These are phyloP conservation scores for Didymellaceae sp. DNA, from an alignment of 2,329 filamentous ascomycete genomes.

Conservation along the genomic window DNA sequence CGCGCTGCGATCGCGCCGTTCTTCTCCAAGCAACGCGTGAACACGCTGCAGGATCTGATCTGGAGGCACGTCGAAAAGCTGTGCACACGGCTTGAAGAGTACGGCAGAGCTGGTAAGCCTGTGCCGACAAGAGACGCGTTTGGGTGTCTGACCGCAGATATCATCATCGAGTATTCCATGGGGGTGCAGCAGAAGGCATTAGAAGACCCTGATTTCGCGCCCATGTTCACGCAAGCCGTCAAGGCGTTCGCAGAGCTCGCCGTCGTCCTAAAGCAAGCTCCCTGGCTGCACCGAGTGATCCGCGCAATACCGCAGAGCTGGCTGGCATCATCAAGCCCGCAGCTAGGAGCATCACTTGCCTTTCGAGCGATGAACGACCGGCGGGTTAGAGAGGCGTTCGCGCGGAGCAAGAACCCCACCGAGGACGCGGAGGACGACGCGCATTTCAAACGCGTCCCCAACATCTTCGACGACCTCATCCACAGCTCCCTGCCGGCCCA, in stretches of 20 bases:
- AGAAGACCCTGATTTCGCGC: not conserved
- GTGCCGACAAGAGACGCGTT: not conserved
- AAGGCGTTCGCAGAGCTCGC: not conserved
- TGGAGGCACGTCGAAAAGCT: constrained; percentile 8
- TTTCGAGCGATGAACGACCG: not conserved
- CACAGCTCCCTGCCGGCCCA: not conserved
- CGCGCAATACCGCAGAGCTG: not conserved
- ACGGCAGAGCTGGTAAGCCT: not conserved
- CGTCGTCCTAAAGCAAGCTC: not conserved
- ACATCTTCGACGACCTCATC: constrained; percentile 7
- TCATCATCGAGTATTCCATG: constrained; percentile 10
- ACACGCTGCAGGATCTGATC: constrained; percentile 1
- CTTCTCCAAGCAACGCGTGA: constrained; percentile 9
- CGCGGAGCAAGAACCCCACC: not conserved
- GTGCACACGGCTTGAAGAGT: not conserved
- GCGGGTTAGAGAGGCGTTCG: not conserved
- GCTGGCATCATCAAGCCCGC: not conserved
- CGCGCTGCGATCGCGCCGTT: constrained; percentile 7
- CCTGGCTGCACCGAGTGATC: not conserved
- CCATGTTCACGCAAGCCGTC: constrained; percentile 1
- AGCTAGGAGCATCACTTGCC: not conserved
- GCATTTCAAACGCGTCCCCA: too few species aligned
- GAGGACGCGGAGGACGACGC: too few species aligned
- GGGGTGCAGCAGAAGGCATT: constrained; percentile 1
- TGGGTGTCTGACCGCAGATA: constrained; percentile 4